Conservation (phyloP, 208 protist genomes). For the Perkinsela sp. region DNA sequence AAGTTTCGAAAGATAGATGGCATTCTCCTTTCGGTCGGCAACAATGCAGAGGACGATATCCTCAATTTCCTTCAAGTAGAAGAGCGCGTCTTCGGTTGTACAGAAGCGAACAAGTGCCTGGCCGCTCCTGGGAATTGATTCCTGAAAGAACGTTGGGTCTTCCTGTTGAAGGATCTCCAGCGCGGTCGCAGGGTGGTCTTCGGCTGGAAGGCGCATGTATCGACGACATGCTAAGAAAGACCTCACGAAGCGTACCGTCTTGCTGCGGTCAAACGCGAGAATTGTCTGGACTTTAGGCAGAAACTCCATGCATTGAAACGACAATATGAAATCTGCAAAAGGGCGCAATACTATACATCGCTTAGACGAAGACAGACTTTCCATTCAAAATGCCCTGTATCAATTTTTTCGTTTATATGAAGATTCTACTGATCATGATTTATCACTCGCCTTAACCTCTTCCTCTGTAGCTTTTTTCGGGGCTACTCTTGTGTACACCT, state of each 20-base stretch:
- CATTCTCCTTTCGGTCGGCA: not conserved
- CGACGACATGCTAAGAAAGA: not conserved
- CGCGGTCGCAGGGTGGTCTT: not conserved
- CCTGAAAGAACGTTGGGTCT: not conserved
- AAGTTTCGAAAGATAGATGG: not conserved
- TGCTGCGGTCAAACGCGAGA: not conserved
- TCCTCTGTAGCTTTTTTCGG: slow-evolving; percentile 4
- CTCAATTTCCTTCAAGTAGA: not conserved
- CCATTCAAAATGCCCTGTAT: too few relatives aligned
- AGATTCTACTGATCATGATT: too few relatives aligned
- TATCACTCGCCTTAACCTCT: too few relatives aligned
- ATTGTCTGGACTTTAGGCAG: not conserved
- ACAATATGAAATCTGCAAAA: not conserved
- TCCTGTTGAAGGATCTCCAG: not conserved
- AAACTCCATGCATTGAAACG: not conserved
- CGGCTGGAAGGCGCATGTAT: not conserved
- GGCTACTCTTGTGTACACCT: slow-evolving; percentile 38
- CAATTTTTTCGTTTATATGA: too few relatives aligned
- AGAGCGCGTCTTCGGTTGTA: not conserved
- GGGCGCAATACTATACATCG: too few relatives aligned
- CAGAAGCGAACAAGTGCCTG: not conserved
- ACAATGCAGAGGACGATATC: not conserved
- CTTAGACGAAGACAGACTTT: too few relatives aligned
- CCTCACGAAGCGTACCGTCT: not conserved
- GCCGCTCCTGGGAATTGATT: not conserved